Percentiles rank a stretch among this genome's conserved stretches.
Evolutionary conservation across 768 basidiomycete genomes (phyloP).

Genomic region (Phaeotremella skinneri): DNA sequence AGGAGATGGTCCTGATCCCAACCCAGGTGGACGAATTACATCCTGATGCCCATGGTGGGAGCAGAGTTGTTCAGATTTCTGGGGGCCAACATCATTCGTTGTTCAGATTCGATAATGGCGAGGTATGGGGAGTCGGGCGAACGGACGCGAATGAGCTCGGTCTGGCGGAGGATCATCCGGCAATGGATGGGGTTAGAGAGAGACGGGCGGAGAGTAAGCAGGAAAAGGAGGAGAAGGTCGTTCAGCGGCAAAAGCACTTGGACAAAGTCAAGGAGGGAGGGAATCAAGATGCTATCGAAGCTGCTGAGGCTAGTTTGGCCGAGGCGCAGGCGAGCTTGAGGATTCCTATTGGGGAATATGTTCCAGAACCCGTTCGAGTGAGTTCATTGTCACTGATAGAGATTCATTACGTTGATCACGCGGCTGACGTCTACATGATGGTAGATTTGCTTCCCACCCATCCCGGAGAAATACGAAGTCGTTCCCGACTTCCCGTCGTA

Average conservation of each 20-base stretch:
- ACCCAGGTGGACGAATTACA: constrained; percentile 49
- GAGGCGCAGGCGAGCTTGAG: constrained; percentile 37
- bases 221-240: constrained; percentile 33
- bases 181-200: constrained; percentile 36
- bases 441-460: constrained; percentile 54
- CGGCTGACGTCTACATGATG: not conserved
- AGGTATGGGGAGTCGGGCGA: constrained; percentile 82
- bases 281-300: constrained; percentile 28
- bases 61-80: constrained; percentile 60
- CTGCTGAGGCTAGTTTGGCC: constrained; percentile 30
- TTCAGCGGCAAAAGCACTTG: constrained; percentile 23
- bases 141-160: constrained; percentile 82
- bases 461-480: constrained; percentile 49
- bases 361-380: constrained; percentile 49
- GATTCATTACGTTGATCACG: not conserved
- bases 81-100: constrained; percentile 78
- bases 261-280: constrained; percentile 23
- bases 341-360: constrained; percentile 47
- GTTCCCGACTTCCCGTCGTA: constrained; percentile 47
- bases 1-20: constrained; percentile 60
- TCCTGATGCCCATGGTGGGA: constrained; percentile 50
- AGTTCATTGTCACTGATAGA: constrained; percentile 13
- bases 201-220: constrained; percentile 40
- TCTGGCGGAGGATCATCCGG: constrained; percentile 55
- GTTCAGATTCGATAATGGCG: constrained; percentile 78